Percentiles rank a stretch among this genome's conserved stretches.
These are phyloP conservation scores for Saraca asoca DNA, from an alignment of 331 rosid genomes.

Conservation along the genomic window DNA sequence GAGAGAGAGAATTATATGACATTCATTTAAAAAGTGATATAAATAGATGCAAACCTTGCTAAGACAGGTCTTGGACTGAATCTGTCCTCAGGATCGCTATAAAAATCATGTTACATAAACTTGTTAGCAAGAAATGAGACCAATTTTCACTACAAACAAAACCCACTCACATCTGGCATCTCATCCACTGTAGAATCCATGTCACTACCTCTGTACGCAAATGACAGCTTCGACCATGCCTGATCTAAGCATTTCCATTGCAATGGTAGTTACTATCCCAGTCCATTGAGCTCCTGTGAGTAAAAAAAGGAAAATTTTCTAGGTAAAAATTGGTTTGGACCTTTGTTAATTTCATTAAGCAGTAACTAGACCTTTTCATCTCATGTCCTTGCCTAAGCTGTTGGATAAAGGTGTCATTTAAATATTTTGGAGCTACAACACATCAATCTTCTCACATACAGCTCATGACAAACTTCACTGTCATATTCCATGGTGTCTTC, in stretches of 20 bases:
- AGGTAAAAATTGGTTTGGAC: not conserved
- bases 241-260: conserved; percentile 91
- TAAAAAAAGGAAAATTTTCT: conserved; percentile 22
- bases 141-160: conserved; percentile 1
- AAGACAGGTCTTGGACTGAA: conserved; percentile 77
- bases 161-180: conserved; percentile 1
- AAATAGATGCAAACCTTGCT: conserved; percentile 69
- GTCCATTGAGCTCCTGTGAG: conserved; percentile 95
- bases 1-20: conserved; percentile 14
- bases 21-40: conserved; percentile 22
- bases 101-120: conserved; percentile 26
- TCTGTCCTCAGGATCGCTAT: conserved; percentile 92
- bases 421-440: not conserved
- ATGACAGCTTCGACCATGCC: conserved; percentile 98
- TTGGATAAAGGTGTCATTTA: not conserved
- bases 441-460: not conserved
- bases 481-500: not conserved
- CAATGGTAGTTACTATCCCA: conserved; percentile 92
- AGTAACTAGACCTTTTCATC: conserved; percentile 1
- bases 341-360: not conserved
- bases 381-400: not conserved
- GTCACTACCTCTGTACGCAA: conserved; percentile 85
- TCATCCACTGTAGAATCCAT: conserved; percentile 17
- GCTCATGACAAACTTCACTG: not conserved
- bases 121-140: conserved; percentile 12